phyloP scores from a whole-genome alignment of 2,329 filamentous ascomycete species.

The Sporothrix mexicana region DNA sequence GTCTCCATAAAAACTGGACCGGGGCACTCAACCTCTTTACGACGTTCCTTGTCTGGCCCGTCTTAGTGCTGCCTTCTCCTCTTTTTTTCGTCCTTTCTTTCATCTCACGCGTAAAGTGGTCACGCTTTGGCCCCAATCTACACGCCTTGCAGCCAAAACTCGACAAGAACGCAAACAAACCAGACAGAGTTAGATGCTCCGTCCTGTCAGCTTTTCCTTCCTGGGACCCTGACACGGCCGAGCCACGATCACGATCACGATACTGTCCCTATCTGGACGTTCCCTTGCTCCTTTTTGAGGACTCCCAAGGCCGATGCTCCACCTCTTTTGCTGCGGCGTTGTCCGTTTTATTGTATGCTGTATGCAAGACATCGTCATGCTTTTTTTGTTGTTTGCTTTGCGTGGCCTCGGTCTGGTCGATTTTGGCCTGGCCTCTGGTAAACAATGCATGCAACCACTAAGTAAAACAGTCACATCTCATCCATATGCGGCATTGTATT shows the following conservation, averaged over 20 bases:
- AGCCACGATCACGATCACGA: constrained; percentile 7
- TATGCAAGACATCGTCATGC: constrained; percentile 18
- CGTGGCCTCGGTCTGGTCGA: not conserved
- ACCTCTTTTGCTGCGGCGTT: not conserved
- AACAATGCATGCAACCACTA: not conserved
- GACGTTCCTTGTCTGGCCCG: constrained; percentile 11
- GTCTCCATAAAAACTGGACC: constrained; percentile 17
- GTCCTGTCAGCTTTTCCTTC: not conserved
- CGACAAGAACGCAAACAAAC: not conserved
- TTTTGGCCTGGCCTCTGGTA: not conserved
- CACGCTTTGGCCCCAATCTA: constrained; percentile 18
- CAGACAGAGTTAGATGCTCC: constrained; percentile 12
- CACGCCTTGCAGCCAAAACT: not conserved
- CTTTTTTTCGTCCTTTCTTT: not conserved
- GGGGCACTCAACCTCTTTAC: not conserved
- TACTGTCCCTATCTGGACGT: not conserved
- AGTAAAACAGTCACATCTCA: not conserved
- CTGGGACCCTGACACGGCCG: constrained; percentile 2
- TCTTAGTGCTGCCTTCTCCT: not conserved
- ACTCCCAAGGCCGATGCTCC: not conserved
- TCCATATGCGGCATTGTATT: constrained; percentile 6
- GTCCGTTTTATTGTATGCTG: not conserved
- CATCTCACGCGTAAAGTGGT: constrained; percentile 18
- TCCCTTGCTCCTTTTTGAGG: not conserved
- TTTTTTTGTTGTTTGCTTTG: not conserved